Base-by-base conservation (phyloP, 106 monocot species). In the Narthecium ossifragum region DNA sequence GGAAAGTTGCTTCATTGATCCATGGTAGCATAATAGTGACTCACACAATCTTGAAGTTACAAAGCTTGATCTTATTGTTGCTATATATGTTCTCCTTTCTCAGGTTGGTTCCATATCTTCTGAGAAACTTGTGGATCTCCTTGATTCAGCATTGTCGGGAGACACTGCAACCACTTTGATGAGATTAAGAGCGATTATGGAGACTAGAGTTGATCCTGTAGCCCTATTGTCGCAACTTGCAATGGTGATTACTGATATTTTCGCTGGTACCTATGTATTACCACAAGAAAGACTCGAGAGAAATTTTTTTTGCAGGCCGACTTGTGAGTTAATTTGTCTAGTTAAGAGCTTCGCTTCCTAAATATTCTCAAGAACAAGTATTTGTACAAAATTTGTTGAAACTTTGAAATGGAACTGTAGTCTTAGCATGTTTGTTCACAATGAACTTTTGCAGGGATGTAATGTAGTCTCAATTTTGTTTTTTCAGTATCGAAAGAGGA, bases 401-500 rank as follows among this genome's bases (percentile, higher is more conserved):
- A n/a, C n/a, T n/a, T n/a, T n/a, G n/a, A n/a, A n/a, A n/a, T n/a
- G n/a, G n/a, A n/a, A n/a, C n/a, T n/a, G n/a, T n/a, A n/a, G n/a
- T n/a, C n/a, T n/a, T n/a, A n/a, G n/a, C n/a, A n/a, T n/a, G n/a
- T n/a, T n/a, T n/a, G n/a, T n/a, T n/a, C n/a, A n/a, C n/a, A n/a
- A n/a, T n/a, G n/a, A n/a, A n/a, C n/a, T n/a, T n/a, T n/a, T n/a
- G n/a, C n/a, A n/a, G n/a, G n/a, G n/a, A n/a, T n/a, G n/a, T n/a
- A n/a, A n/a, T n/a, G n/a, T n/a, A n/a, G n/a, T 43, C 43, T 43
- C 9, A 4, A 43, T 43, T 18, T 27, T 59, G 25, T 18, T 34
- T 27, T 70, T 69, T 72, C 77, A 98, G 96, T 87, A 62, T 86
- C 90, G 7, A 90, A 78, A 64, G 81, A 86, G 40, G 86, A 90